A percentile compares a stretch with the other conserved stretches of the same genome.
phyloP scores from a whole-genome alignment of 1,284 basidiomycete genomes.

The Cutaneotrichosporon mucoides region DNA sequence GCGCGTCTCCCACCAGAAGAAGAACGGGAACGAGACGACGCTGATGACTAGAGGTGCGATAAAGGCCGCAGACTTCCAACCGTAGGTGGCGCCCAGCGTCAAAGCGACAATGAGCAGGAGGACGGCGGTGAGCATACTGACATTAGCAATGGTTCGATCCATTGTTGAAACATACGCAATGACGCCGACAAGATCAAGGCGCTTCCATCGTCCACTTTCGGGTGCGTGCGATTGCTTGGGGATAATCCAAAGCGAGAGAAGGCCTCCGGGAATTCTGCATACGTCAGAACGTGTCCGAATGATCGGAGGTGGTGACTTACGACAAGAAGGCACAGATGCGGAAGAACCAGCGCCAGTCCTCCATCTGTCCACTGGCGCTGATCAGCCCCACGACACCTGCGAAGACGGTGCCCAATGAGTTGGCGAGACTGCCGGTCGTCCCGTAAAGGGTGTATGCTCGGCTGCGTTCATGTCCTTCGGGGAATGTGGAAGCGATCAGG shows the following conservation, averaged over 20 bases:
- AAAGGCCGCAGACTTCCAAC: conserved; percentile 24
- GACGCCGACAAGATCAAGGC: conserved; percentile 2
- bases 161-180: neutral
- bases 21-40: conserved; percentile 19
- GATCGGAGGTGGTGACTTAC: no score
- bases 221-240: conserved; percentile 9
- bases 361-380: conserved; percentile 36
- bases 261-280: conserved; percentile 5
- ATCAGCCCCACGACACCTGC: conserved; percentile 37
- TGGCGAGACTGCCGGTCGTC: conserved; percentile 36
- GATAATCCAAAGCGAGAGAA: conserved; percentile 14
- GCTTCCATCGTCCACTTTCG: neutral
- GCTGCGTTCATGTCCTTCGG: conserved; percentile 18
- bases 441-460: conserved; percentile 33
- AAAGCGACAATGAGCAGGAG: conserved; percentile 29
- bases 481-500: conserved; percentile 33
- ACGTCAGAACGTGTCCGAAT: no score
- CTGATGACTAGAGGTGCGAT: conserved; percentile 26
- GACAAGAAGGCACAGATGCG: conserved; percentile 32
- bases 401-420: conserved; percentile 29
- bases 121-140: conserved; percentile 17
- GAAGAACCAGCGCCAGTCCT: conserved; percentile 46
- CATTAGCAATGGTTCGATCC: no score
- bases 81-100: conserved; percentile 28
- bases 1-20: conserved; percentile 33